A percentile compares a stretch with the other conserved stretches of the same genome.
These are phyloP conservation scores for Microthyrium microscopicum DNA, from an alignment of 2,329 filamentous ascomycete species.

Conservation along the genomic window DNA sequence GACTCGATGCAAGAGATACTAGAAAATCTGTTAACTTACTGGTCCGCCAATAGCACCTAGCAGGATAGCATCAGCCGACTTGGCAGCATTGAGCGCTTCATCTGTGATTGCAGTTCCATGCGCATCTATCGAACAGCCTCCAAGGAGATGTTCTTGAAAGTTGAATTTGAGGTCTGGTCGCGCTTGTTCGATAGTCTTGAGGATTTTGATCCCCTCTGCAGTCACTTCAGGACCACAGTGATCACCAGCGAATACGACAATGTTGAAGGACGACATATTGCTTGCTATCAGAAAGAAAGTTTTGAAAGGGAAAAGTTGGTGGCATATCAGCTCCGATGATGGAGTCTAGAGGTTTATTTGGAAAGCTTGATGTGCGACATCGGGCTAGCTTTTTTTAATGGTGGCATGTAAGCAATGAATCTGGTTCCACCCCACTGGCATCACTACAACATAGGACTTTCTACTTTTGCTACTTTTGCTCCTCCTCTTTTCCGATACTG, in stretches of 20 bases:
- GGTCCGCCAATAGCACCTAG: constrained; percentile 93
- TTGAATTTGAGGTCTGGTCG: constrained; percentile 66
- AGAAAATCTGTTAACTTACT: constrained; percentile 23
- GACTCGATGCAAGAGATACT: neutral
- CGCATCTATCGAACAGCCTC: constrained; percentile 79
- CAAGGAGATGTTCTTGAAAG: constrained; percentile 76
- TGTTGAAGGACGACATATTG: constrained; percentile 23
- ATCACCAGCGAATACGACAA: constrained; percentile 25
- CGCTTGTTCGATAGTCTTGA: constrained; percentile 60
- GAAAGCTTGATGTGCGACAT: no score
- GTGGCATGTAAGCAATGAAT: no score
- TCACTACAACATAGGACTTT: no score
- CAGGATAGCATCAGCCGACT: constrained; percentile 74
- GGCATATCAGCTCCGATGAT: no score
- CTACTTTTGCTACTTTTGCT: no score
- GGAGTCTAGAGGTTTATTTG: no score
- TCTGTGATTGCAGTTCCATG: constrained; percentile 66
- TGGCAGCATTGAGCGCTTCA: constrained; percentile 65
- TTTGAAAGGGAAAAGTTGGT: no score
- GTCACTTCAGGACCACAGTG: constrained; percentile 33
- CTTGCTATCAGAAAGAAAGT: no score
- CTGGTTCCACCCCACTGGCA: no score
- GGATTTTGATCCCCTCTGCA: constrained; percentile 70
- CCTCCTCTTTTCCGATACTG: no score
- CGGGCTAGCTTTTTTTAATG: no score